Evolutionary conservation across 2,329 filamentous ascomycete species (phyloP), one percentile per base, ranked within the genome.

Genomic region (Berkeleyomyces basicola): DNA sequence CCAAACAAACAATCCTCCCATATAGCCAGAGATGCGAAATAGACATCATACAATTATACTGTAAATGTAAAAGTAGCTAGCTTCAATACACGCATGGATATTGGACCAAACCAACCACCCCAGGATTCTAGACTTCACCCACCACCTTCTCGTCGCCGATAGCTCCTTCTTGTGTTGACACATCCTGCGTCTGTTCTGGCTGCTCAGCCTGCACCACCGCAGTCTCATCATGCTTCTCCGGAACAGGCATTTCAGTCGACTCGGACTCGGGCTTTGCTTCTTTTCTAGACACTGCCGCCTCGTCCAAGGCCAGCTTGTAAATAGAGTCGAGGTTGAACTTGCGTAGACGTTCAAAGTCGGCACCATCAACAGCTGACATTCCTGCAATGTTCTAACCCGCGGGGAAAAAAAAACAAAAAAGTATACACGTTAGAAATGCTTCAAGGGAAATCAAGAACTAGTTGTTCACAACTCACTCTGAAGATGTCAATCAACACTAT

Each of bases 401-500:
- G 4, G 4, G 23, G 31, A 10, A 23, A 47, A 61, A 43, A 47
- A 46, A 14, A 43, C 10, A 33, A 42, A 33, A 31, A 59, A 40
- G 11, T n/a, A 31, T 47, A 36, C 16, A 9, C 14, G 10, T 40
- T 2, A 57, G 16, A n/a, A n/a, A 14, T 7, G 33, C 14, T 59
- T 16, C n/a, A 2, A 39, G 7, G 3, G 43, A n/a, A 46, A 46
- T n/a, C 4, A n/a, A n/a, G 14, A 55, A 37, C 1, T n/a, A 11
- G 2, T n/a, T 4, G n/a, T 9, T 1, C 33, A 11, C 33, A 16
- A 16, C 51, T n/a, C 36, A 61, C 60, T 39, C 60, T 33, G 72
- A 87, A 92, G 63, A 93, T 80, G 68, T 93, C 88, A 63, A 93
- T 82, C 65, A 92, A 74, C 67, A 93, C 85, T 40, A 91, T 82